Percentiles rank a stretch among this genome's conserved stretches.
Conservation (phyloP, 306 rosid species). For the Chamaecrista fasciculata region DNA sequence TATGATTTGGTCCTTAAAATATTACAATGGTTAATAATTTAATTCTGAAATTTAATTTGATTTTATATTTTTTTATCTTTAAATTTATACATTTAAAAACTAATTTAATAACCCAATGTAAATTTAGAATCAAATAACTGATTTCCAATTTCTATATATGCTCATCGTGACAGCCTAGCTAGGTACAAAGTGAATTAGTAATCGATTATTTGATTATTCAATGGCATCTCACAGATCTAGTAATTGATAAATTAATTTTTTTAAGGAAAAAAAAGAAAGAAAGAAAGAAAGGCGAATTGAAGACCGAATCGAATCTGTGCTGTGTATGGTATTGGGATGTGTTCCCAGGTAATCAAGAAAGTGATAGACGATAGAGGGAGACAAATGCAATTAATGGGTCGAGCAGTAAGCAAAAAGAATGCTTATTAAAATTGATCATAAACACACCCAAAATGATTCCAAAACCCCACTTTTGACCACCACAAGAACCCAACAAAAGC, state of each 20-base stretch:
- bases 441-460: slow-evolving; percentile 50
- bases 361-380: slow-evolving; percentile 42
- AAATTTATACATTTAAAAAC: no score
- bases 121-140: no score
- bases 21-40: no score
- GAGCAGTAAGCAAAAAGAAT: slow-evolving; percentile 55
- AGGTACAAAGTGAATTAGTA: no score
- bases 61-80: no score
- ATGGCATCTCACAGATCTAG: neutral
- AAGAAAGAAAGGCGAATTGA: slow-evolving; percentile 12
- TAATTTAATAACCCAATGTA: no score
- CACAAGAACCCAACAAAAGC: neutral
- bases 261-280: no score
- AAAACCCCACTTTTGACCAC: slow-evolving; percentile 66
- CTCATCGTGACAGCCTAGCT: neutral
- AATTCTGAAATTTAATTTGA: no score
- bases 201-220: neutral
- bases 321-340: no score
- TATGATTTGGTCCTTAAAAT: no score
- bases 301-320: slow-evolving; percentile 39
- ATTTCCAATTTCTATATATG: no score
- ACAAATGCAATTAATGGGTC: slow-evolving; percentile 50
- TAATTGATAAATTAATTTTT: no score
- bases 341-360: slow-evolving; percentile 20
- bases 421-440: slow-evolving; percentile 37